Percentiles rank a stretch among this genome's conserved stretches.
Conservation (phyloP, 345 rosid genomes). For the Turritis glabra region DNA sequence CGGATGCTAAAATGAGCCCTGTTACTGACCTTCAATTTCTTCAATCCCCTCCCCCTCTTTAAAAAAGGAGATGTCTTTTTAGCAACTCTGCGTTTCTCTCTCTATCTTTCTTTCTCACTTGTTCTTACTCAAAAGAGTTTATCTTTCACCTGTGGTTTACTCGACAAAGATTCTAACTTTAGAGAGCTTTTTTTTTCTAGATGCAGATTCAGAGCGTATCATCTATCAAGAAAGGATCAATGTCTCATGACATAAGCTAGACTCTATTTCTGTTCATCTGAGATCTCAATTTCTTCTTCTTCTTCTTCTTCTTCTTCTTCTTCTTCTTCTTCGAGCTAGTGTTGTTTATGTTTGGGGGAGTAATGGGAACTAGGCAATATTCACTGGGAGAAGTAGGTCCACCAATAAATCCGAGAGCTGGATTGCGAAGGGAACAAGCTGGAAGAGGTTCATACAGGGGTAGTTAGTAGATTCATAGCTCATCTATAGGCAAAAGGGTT, state of each 20-base stretch:
- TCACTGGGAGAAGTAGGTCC: slow-evolving; percentile 82
- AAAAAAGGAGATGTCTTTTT: slow-evolving; percentile 28
- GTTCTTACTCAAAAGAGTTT: neutral
- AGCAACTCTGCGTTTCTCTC: neutral
- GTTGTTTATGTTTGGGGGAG: slow-evolving; percentile 33
- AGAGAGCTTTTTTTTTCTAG: neutral
- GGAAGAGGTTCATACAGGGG: slow-evolving; percentile 97
- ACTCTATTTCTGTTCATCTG: slow-evolving; percentile 11
- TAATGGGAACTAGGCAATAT: slow-evolving; percentile 76
- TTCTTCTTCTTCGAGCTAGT: slow-evolving; percentile 19
- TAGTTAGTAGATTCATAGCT: slow-evolving; percentile 55
- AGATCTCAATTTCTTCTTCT: neutral
- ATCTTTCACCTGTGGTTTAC: slow-evolving; percentile 19
- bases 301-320: neutral
- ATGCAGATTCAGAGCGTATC: slow-evolving; percentile 9
- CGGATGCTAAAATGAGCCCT: neutral
- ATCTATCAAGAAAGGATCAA: slow-evolving; percentile 41
- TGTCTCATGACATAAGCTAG: slow-evolving; percentile 94
- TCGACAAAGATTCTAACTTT: slow-evolving; percentile 26
- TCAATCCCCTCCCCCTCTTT: slow-evolving; percentile 12
- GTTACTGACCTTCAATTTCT: neutral
- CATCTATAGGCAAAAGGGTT: neutral
- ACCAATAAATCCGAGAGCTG: slow-evolving; percentile 82
- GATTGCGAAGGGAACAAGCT: slow-evolving; percentile 86
- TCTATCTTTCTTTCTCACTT: neutral